Base-by-base conservation (phyloP, 2,329 filamentous ascomycete genomes). In the Thielaviopsis populi region DNA sequence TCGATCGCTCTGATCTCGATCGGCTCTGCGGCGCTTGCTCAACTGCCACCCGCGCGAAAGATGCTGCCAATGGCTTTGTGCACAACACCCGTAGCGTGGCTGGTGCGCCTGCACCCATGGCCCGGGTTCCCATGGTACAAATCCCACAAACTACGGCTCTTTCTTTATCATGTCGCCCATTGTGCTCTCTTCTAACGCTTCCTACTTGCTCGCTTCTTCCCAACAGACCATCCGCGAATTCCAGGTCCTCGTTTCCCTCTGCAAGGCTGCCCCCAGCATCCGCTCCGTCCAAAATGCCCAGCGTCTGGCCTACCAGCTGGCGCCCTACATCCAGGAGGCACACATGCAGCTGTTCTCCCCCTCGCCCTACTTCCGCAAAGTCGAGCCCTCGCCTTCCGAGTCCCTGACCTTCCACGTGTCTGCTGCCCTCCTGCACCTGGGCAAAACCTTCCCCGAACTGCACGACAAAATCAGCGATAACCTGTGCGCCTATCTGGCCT, bases 351-450 rank as follows among this genome's bases (percentile, higher is more conserved):
- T 83, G 19, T 89, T 97, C 69, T 80, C 83, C 8, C 79, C 86
- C 3, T 95, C 91, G 62, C 89, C 91, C 0, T 89, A 88, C 73
- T 87, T 96, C 69, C 86, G 87, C 68, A 84, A 84, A 68, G 83
- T 96, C 71, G 86, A 91, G 66, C 90, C 90, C 1, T 95, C 89
- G 2, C 92, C 95, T 22, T 94, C 90, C 78, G 92, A 97, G 74
- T 81, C 86, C 1, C 78, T 97, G 40, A 86, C 89, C 2, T 86
- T 85, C 69, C 85, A 89, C 69, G 81, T 99, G 46, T 87, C 90
- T 0, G 83, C 82, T 4, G 91, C 91, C 4, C 77, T 97, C 6
- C 80, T 99, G n/a, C 83, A 86, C 0, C 77, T 99, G 24, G 92
- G 90, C 1, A 80, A 83, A 59, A 85, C 85, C 63, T 88, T 92